phyloP scores from a whole-genome alignment of 164 flowering plant species.

The Chimonanthus salicifolius region DNA sequence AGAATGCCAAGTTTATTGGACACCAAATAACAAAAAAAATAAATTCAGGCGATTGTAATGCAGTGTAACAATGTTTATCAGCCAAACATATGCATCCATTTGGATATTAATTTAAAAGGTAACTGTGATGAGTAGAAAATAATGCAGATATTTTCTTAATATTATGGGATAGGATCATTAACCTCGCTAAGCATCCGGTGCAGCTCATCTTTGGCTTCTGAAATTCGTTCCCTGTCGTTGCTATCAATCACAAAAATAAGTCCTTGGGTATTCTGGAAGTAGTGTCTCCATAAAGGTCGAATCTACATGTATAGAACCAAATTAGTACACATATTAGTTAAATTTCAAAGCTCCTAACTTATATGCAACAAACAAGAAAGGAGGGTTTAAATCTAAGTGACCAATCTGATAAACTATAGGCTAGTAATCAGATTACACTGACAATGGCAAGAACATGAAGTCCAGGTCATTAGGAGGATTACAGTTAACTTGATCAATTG shows the following conservation, averaged over 20 bases:
- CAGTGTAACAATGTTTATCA: not conserved
- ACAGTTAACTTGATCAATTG: not conserved
- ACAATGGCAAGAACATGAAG: not conserved
- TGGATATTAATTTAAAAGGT: not conserved
- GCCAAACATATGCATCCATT: not conserved
- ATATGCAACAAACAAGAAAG: not conserved
- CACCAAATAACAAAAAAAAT: not conserved
- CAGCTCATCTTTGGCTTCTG: constrained; percentile 42
- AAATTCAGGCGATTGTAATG: not conserved
- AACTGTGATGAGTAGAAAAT: not conserved
- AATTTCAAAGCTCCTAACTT: not conserved
- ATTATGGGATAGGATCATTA: constrained; percentile 7
- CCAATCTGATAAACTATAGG: too few relatives aligned
- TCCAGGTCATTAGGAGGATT: too few relatives aligned
- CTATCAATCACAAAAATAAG: constrained; percentile 57
- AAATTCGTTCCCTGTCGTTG: constrained; percentile 40
- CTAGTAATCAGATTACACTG: too few relatives aligned
- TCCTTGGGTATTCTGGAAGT: constrained; percentile 41
- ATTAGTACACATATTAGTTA: not conserved
- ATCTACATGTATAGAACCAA: constrained; percentile 21
- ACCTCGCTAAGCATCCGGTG: constrained; percentile 47
- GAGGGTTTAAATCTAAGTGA: not conserved
- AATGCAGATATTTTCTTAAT: not conserved
- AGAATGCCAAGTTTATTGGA: not conserved
- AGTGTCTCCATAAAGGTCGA: constrained; percentile 55